These are phyloP conservation scores for Selaginella tamariscina DNA, from an alignment of 75 land plant genomes.

Conservation along the genomic window DNA sequence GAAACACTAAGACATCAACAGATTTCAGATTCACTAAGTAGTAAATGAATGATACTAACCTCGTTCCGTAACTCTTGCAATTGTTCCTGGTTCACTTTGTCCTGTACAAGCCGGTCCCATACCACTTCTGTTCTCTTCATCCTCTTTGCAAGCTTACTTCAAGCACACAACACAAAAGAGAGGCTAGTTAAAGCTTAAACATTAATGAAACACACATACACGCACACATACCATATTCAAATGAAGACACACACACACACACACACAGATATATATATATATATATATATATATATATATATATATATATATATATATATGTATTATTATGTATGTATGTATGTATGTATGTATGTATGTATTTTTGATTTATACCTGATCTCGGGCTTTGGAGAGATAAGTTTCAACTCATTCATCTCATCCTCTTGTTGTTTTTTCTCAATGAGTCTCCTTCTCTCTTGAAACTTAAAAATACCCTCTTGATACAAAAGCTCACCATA, in stretches of 20 bases:
- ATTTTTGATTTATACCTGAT: conserved; percentile 32
- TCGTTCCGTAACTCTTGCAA: conserved; percentile 24
- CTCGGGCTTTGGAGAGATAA: conserved; percentile 21
- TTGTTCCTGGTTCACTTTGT: conserved; percentile 22
- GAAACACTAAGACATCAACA: background rate
- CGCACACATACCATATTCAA: too few relatives aligned
- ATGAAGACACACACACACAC: too few relatives aligned
- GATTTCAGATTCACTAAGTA: background rate
- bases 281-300: background rate
- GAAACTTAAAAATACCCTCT: conserved; percentile 18
- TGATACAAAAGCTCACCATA: conserved; percentile 32
- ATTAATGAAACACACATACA: too few relatives aligned
- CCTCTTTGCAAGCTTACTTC: conserved; percentile 30
- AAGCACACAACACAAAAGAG: conserved; percentile 4
- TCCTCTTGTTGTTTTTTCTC: conserved; percentile 23
- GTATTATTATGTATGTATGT: too few relatives aligned
- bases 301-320: background rate
- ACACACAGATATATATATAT: too few relatives aligned
- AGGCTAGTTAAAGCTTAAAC: background rate
- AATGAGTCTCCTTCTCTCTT: conserved; percentile 11
- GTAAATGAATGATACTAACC: conserved; percentile 8
- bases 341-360: background rate
- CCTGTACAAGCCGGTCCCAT: conserved; percentile 23
- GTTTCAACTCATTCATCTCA: conserved; percentile 19
- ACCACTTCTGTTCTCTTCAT: conserved; percentile 18